Evolutionary conservation across 495 filamentous ascomycete genomes (phyloP), one percentile per base, ranked within the genome.

Genomic region (Letharia columbiana): DNA sequence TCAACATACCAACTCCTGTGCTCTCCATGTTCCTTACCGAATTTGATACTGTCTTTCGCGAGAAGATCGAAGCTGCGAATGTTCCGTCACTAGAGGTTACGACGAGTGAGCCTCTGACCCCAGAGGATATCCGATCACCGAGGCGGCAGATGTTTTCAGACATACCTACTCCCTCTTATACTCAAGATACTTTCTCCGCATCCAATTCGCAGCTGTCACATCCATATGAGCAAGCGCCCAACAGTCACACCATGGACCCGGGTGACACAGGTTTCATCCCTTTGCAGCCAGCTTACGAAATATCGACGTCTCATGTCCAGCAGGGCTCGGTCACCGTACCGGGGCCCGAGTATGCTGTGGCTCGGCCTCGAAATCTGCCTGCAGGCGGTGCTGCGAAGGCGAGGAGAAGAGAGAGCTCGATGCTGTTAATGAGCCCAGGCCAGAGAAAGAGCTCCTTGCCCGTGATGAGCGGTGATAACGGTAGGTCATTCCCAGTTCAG

Each of bases 1-100:
- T 98, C 42, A 98, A 98, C 76, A 97, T 98, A 50, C 92, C 95
- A 0, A 91, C 91, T 2, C 92, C 95, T 20, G 89, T 98, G 10
- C 96, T 98, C 71, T 91, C 91, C 3, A 81, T 92, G 77, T 94
- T 98, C 76, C 82, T 98, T 44, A 92, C 93, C 61, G 92, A 98
- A 69, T 96, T 89, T 71, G 82, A 89, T 69, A 81, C 81, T 49
- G 93, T 98, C 57, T 98, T 97, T 74, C 89, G 87, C 42, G 82
- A 87, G 62, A 81, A 86, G 10, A 81, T 84, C 2, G 82, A 85
- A 68, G 81, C 86, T 65, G 82, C 86, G 62, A 67, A 52, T 9
- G 64, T 75, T 7, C 74, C 79, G 7, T 39, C 78, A 17, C 63
- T 76, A n/a, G 84, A 86, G 62, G 68, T 82, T 44, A 74, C 71